A percentile compares a stretch with the other conserved stretches of the same genome.
Evolutionary conservation across 192 early-diverging fungal genomes (phyloP).

Genomic region (Allomyces javanicus): DNA sequence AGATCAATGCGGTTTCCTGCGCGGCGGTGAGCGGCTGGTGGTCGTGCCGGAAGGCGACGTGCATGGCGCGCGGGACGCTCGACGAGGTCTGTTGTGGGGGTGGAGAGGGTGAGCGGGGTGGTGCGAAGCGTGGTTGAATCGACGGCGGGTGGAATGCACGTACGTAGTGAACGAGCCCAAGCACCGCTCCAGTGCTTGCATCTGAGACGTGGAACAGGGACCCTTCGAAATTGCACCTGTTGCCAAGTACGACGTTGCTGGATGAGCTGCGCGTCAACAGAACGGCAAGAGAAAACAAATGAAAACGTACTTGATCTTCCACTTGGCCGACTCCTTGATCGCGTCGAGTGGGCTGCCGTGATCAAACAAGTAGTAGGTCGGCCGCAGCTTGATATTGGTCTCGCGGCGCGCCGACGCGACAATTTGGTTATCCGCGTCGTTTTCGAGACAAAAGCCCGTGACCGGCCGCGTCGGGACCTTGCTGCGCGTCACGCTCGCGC

Average conservation of each 20-base stretch:
- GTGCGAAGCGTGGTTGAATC: neutral
- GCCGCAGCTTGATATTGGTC: neutral
- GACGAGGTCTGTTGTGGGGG: neutral
- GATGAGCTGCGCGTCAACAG: too few species aligned
- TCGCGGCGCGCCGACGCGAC: neutral
- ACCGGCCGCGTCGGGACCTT: neutral
- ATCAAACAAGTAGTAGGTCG: neutral
- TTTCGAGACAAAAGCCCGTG: neutral
- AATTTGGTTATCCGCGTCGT: neutral
- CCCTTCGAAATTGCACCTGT: neutral
- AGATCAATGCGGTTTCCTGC: neutral
- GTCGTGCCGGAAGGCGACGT: neutral
- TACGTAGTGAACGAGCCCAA: neutral
- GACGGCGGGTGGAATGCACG: neutral
- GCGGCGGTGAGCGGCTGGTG: neutral
- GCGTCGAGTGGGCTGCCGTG: neutral
- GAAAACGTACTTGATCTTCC: neutral
- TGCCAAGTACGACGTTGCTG: too few species aligned
- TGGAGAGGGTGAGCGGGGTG: too few species aligned
- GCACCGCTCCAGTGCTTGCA: neutral
- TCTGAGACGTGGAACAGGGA: neutral
- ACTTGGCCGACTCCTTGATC: neutral
- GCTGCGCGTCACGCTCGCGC: neutral
- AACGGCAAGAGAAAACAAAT: neutral
- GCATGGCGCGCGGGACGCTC: neutral